A percentile compares a stretch with the other conserved stretches of the same genome.
Evolutionary conservation across 75 land plant genomes (phyloP).

Genomic region (Cryptomeria japonica): DNA sequence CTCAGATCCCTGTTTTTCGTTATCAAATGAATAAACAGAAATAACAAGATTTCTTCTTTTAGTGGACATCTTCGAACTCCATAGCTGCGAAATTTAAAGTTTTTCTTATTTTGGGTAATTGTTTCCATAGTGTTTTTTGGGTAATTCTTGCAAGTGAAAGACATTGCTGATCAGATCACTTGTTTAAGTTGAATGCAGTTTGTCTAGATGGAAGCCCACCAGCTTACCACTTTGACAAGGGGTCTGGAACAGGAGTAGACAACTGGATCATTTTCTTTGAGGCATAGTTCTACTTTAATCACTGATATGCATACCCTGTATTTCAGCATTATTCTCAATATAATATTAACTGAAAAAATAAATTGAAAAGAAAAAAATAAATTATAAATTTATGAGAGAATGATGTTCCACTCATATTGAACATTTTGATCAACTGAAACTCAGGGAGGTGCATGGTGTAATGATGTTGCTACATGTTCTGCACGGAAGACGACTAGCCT

Average conservation of each 20-base stretch:
- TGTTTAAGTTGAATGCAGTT: conserved; percentile 39
- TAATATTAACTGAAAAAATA: background rate
- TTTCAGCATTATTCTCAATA: background rate
- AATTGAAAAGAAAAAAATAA: background rate
- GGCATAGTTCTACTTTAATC: conserved; percentile 34
- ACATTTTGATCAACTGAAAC: background rate
- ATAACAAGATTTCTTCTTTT: background rate
- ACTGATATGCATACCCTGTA: background rate
- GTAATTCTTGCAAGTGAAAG: background rate
- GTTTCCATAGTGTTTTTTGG: too few relatives aligned
- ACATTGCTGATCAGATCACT: background rate
- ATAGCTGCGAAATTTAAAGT: background rate
- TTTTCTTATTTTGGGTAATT: too few relatives aligned
- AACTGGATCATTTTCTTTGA: conserved; percentile 85
- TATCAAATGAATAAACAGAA: background rate
- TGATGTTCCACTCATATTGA: background rate
- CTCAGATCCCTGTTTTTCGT: background rate
- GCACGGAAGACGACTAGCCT: conserved; percentile 36
- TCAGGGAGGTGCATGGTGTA: conserved; percentile 98
- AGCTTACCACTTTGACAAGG: conserved; percentile 68
- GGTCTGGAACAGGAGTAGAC: conserved; percentile 67
- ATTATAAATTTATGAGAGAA: background rate
- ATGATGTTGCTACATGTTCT: conserved; percentile 45
- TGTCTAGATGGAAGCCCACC: conserved; percentile 98
- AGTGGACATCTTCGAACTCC: background rate